Base-by-base conservation (phyloP, 305 asterid genomes). In the Solanum hybrid region DNA sequence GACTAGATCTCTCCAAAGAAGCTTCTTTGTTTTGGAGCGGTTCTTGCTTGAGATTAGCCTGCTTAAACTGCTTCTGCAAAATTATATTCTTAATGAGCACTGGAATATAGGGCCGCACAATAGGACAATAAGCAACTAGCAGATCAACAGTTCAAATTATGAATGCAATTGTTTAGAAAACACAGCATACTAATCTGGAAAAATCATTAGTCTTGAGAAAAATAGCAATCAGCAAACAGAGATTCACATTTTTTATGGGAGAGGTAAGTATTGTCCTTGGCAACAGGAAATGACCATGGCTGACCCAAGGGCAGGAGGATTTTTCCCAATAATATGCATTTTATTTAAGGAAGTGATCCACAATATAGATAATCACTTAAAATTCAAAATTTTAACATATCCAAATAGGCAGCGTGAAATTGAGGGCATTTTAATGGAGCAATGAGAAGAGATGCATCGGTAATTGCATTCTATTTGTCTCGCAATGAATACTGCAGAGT, bases 51-150 rank as follows among this genome's bases (percentile, higher is more conserved):
- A 76, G 75, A 38, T 87, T 90, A 76, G 91, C 95, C 89, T 92
- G 94, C 92, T 91, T 93, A 90, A 96, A 93, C 86, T 96, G 98
- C 93, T 96, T 95, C 98, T 97, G 97, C 94, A 95, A 85, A 11
- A 85, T 85, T 34, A 85, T 0, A 22, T 27, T 84, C 56, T 85
- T 56, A 85, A 13, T 85, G 42, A 85, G 71, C 32, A 51, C 45
- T 22, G 45, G 87, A 17, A 51, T 51, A 31, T 84, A 78, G 4
- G 36, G 32, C 6, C 10, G 2, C 87, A 51, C 26, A 84, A 31
- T 51, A 85, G 42, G 31, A 85, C 4, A 78, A 36, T 22, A 84
- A 29, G 85, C 11, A 35, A 78, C 85, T 56, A 84, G 75, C 42
- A 51, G 87, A 84, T 10, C 72, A 32, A 15, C 71, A 11, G 87